These are phyloP conservation scores for Heterococcus sp. DNA, from an alignment of 108 stramenopile genomes.

Conservation along the genomic window DNA sequence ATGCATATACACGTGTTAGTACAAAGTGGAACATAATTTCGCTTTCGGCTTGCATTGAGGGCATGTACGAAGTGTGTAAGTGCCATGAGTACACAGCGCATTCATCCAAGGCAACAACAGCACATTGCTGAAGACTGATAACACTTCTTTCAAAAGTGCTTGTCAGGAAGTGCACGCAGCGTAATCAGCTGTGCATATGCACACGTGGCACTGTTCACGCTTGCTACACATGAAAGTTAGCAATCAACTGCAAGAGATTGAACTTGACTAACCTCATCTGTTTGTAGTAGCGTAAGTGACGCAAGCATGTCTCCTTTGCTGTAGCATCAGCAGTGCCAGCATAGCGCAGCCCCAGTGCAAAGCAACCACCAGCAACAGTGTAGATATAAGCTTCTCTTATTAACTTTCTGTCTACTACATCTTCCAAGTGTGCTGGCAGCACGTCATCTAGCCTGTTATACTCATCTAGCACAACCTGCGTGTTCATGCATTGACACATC, in stretches of 20 bases:
- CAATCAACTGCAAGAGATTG: not conserved
- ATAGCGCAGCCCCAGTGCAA: constrained; percentile 81
- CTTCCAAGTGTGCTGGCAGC: constrained; percentile 14
- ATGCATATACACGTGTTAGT: no score
- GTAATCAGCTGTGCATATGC: not conserved
- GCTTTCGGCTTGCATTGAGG: no score
- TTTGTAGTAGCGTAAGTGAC: constrained; percentile 66
- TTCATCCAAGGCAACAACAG: no score
- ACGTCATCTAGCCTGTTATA: constrained; percentile 19
- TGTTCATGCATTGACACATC: no score
- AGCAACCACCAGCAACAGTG: constrained; percentile 86
- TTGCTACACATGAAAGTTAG: not conserved
- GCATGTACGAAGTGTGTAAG: no score
- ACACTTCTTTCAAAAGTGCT: no score
- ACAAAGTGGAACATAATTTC: no score
- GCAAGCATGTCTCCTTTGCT: constrained; percentile 60
- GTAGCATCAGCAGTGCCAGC: constrained; percentile 78
- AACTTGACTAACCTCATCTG: not conserved
- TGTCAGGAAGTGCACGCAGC: not conserved
- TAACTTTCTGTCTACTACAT: constrained; percentile 68
- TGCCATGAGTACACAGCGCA: no score
- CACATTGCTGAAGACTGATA: no score
- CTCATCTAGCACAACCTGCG: constrained; percentile 3
- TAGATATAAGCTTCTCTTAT: constrained; percentile 84
- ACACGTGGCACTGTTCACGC: not conserved